These are phyloP conservation scores for Tausonia pullulans DNA, from an alignment of 1,284 basidiomycete species.

Conservation along the genomic window DNA sequence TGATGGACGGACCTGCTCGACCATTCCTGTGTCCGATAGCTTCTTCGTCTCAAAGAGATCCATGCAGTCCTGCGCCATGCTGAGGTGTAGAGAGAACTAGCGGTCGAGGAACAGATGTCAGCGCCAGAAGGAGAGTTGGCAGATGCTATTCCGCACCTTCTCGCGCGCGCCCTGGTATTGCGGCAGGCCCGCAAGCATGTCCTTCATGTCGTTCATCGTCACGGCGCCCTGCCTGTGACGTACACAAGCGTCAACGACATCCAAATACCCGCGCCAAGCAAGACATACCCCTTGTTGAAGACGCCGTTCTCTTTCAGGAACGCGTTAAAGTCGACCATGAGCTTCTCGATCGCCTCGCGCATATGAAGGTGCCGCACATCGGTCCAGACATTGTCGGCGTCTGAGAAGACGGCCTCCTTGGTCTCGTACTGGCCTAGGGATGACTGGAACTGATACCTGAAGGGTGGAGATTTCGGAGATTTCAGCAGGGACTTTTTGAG, in stretches of 20 bases:
- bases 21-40: constrained; percentile 70
- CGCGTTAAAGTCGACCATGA: constrained; percentile 86
- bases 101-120: not conserved
- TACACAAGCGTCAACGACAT: not conserved
- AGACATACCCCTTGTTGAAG: constrained; percentile 54
- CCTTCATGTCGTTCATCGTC: constrained; percentile 94
- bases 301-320: constrained; percentile 89
- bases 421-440: constrained; percentile 67
- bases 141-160: constrained; percentile 45
- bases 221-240: constrained; percentile 47
- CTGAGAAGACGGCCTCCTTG: constrained; percentile 69
- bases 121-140: not conserved
- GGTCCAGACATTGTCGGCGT: constrained; percentile 82
- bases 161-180: constrained; percentile 94
- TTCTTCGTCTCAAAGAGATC: constrained; percentile 78
- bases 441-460: constrained; percentile 77
- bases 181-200: constrained; percentile 91
- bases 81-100: constrained; percentile 88
- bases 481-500: too few species aligned
- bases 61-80: constrained; percentile 98
- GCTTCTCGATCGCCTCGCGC: constrained; percentile 92
- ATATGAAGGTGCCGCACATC: constrained; percentile 94
- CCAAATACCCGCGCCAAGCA: not conserved
- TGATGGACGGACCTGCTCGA: constrained; percentile 67
- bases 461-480: too few species aligned